A percentile compares a stretch with the other conserved stretches of the same genome.
Conservation (phyloP, 148 eudicot species). For the Silene conica region DNA sequence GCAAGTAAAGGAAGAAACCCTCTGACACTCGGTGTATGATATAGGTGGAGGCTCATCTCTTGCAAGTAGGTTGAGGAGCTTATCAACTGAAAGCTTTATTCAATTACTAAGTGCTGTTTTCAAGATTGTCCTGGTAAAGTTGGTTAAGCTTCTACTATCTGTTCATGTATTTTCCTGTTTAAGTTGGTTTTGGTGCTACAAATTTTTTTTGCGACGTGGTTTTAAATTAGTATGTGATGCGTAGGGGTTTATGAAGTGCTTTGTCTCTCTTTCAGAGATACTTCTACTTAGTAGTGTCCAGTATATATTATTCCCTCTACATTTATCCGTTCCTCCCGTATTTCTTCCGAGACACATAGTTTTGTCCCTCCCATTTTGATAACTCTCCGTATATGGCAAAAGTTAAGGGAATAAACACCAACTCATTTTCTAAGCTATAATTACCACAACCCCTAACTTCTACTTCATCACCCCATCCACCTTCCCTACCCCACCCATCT, state of each 20-base stretch:
- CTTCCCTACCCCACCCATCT: no score
- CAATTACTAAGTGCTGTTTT: constrained; percentile 70
- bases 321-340: neutral
- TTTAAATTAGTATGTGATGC: neutral
- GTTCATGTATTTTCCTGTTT: constrained; percentile 2
- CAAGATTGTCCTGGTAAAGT: constrained; percentile 82
- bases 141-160: constrained; percentile 20
- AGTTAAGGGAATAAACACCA: no score
- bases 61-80: constrained; percentile 79
- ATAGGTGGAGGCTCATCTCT: constrained; percentile 88
- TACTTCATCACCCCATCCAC: no score
- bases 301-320: neutral
- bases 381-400: no score
- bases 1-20: constrained; percentile 6
- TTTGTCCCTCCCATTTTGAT: no score
- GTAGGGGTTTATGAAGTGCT: neutral
- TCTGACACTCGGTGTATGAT: constrained; percentile 26
- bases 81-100: constrained; percentile 81
- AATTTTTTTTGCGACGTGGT: neutral
- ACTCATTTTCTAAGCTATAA: no score
- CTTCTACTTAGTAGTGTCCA: neutral
- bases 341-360: no score
- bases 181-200: neutral
- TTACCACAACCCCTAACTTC: no score
- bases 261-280: neutral